A percentile compares a stretch with the other conserved stretches of the same genome.
Conservation (phyloP, 148 eudicot species). For the Nyssa sinensis region DNA sequence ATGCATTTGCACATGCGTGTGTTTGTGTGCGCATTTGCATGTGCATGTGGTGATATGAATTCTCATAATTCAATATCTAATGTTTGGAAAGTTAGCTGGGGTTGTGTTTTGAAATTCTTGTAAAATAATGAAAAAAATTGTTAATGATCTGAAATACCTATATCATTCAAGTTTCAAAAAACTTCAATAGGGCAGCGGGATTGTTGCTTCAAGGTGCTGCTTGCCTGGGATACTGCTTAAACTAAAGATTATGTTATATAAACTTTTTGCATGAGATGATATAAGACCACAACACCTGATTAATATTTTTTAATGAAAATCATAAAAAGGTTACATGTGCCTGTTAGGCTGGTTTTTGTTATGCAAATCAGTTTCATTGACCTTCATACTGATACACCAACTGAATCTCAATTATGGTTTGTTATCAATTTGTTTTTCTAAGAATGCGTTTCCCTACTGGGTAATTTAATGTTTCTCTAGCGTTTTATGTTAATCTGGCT, state of each 20-base stretch:
- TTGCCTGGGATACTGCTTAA: background rate
- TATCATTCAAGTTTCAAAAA: background rate
- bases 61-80: background rate
- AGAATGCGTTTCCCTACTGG: too few species aligned
- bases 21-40: background rate
- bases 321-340: background rate
- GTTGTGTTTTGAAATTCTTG: background rate
- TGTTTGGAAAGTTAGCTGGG: background rate
- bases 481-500: too few species aligned
- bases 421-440: too few species aligned
- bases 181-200: background rate
- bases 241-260: too few species aligned
- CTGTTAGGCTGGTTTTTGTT: background rate
- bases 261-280: slow-evolving; percentile 1
- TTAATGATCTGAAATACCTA: background rate
- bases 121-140: too few species aligned
- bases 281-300: background rate
- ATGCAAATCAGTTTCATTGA: background rate
- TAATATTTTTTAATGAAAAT: background rate
- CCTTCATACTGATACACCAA: background rate
- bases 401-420: too few species aligned
- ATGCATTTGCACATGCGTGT: too few species aligned
- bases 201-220: background rate
- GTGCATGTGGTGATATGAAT: too few species aligned
- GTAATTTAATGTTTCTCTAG: too few species aligned